These are phyloP conservation scores for Podaxis sp. DNA, from an alignment of 768 basidiomycete species.

Conservation along the genomic window DNA sequence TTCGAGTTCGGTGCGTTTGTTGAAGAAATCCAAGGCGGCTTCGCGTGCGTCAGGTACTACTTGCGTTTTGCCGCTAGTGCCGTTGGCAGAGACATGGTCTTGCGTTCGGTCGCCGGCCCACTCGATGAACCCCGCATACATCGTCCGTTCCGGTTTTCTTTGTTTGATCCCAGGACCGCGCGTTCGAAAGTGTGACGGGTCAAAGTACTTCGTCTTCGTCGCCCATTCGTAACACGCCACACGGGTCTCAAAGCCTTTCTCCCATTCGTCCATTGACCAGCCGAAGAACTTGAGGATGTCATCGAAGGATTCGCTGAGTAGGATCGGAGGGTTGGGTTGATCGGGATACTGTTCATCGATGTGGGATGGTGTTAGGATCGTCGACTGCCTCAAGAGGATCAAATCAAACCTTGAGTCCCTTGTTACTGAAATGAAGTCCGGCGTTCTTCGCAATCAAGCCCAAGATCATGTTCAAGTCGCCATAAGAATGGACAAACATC, in stretches of 20 bases:
- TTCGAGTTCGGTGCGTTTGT: constrained; percentile 50
- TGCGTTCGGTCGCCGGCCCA: constrained; percentile 37
- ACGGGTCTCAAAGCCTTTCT: constrained; percentile 53
- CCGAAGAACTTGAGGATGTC: constrained; percentile 58
- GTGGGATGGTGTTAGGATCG: neutral
- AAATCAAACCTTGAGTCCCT: constrained; percentile 56
- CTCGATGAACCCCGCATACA: constrained; percentile 59
- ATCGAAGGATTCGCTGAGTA: constrained; percentile 49
- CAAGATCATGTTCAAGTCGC: constrained; percentile 73
- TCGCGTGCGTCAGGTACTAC: constrained; percentile 28
- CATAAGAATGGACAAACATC: constrained; percentile 61
- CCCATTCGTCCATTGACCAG: constrained; percentile 51
- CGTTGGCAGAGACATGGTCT: neutral
- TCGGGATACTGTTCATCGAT: constrained; percentile 32
- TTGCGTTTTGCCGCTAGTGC: neutral
- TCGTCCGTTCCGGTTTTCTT: constrained; percentile 44
- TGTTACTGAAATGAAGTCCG: constrained; percentile 48
- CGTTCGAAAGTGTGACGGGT: constrained; percentile 36
- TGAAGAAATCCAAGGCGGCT: constrained; percentile 53
- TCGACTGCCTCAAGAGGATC: neutral
- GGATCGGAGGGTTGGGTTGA: constrained; percentile 43
- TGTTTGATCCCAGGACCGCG: constrained; percentile 40
- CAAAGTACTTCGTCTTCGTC: constrained; percentile 51
- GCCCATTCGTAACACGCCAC: constrained; percentile 61
- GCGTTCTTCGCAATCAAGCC: constrained; percentile 51